These are phyloP conservation scores for Pseudogymnoascus sp. DNA, from an alignment of 2,329 filamentous ascomycete species.

Conservation along the genomic window DNA sequence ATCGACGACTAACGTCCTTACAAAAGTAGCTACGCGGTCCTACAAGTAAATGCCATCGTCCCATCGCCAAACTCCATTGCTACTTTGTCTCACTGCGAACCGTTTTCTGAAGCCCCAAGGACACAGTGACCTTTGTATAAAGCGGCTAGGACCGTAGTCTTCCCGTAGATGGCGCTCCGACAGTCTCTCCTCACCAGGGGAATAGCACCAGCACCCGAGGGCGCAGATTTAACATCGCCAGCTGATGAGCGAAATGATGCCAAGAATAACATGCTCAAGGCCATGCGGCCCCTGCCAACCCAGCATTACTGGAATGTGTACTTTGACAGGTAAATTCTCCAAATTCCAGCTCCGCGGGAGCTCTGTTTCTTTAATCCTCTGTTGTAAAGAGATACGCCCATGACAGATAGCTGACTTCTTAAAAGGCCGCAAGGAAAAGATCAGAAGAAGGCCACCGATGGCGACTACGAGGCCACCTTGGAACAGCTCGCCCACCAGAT, in stretches of 20 bases:
- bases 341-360: not conserved
- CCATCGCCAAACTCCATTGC: not conserved
- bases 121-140: constrained; percentile 8
- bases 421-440: constrained; percentile 26
- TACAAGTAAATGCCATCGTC: not conserved
- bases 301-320: constrained; percentile 75
- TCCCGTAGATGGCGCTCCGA: constrained; percentile 41
- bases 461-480: constrained; percentile 32
- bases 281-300: constrained; percentile 63
- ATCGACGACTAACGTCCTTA: not conserved
- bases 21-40: constrained; percentile 4
- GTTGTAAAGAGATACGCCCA: not conserved
- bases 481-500: constrained; percentile 58
- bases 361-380: not conserved
- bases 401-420: not conserved
- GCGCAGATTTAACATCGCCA: constrained; percentile 56
- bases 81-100: not conserved
- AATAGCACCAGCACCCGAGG: constrained; percentile 53
- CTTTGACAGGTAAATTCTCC: constrained; percentile 47
- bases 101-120: not conserved
- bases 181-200: constrained; percentile 54
- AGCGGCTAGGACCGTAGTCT: constrained; percentile 7
- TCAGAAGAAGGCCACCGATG: constrained; percentile 29
- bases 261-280: constrained; percentile 74
- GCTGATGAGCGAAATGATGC: constrained; percentile 68